Evolutionary conservation across 345 rosid species (phyloP).

Genomic region (Aquilaria sinensis): DNA sequence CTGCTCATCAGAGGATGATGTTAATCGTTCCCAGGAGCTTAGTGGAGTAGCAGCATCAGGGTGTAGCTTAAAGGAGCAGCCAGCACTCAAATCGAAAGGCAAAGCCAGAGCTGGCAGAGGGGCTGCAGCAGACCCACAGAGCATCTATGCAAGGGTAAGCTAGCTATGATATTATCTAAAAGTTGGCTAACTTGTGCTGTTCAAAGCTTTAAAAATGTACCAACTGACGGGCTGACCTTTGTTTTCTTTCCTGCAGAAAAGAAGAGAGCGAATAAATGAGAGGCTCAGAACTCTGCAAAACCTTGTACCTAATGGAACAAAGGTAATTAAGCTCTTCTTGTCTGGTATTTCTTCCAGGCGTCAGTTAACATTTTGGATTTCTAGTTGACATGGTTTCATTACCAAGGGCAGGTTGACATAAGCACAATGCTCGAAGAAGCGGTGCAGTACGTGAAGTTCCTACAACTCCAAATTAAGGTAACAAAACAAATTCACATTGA

Average conservation of each 20-base stretch:
- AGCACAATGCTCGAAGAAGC: slow-evolving; percentile 99
- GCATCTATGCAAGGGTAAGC: slow-evolving; percentile 76
- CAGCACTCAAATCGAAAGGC: slow-evolving; percentile 45
- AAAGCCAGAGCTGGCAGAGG: slow-evolving; percentile 77
- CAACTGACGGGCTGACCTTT: not conserved
- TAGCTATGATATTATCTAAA: not conserved
- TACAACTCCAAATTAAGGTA: slow-evolving; percentile 89
- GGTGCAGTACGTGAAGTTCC: slow-evolving; percentile 74
- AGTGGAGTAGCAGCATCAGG: slow-evolving; percentile 29
- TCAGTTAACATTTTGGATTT: not conserved
- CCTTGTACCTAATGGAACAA: slow-evolving; percentile 90
- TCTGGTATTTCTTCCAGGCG: not conserved
- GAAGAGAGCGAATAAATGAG: slow-evolving; percentile 87
- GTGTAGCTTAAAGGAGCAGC: slow-evolving; percentile 25
- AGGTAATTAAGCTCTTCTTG: slow-evolving; percentile 27
- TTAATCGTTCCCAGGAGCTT: slow-evolving; percentile 35
- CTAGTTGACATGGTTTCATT: not conserved
- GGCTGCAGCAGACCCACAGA: slow-evolving; percentile 75
- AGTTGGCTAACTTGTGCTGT: not conserved
- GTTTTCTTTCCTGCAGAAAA: slow-evolving; percentile 42
- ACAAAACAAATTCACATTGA: not conserved
- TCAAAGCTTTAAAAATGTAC: not conserved
- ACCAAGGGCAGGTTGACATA: slow-evolving; percentile 55
- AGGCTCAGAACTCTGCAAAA: slow-evolving; percentile 69
- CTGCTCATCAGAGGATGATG: slow-evolving; percentile 52